These are phyloP conservation scores for Rhizophora mangle DNA, from an alignment of 345 rosid genomes.

Conservation along the genomic window DNA sequence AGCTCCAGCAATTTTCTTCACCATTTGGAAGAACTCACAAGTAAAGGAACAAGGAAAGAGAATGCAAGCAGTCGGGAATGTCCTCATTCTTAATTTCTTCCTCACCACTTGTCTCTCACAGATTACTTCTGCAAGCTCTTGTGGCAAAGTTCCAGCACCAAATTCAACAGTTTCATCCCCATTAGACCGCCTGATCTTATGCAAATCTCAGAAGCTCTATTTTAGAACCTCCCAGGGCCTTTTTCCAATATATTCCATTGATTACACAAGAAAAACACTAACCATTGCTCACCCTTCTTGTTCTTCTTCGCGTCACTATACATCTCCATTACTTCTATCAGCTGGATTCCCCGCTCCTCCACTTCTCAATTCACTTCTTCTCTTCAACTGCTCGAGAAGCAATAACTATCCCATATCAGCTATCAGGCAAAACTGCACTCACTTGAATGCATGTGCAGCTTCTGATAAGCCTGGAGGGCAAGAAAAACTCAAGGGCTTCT, in stretches of 20 bases:
- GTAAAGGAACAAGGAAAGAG: constrained; percentile 4
- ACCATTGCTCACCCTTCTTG: constrained; percentile 35
- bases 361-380: constrained; percentile 37
- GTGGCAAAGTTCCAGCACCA: constrained; percentile 35
- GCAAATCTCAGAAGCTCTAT: constrained; percentile 49
- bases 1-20: not conserved
- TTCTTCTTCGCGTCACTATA: constrained; percentile 26
- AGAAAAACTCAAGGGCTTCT: constrained; percentile 5
- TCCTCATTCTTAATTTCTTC: constrained; percentile 20
- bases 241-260: constrained; percentile 43
- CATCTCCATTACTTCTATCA: constrained; percentile 38
- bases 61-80: constrained; percentile 34
- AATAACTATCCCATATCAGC: constrained; percentile 7
- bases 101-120: constrained; percentile 17
- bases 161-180: constrained; percentile 23
- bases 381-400: constrained; percentile 38
- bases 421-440: constrained; percentile 15
- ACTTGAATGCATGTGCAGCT: constrained; percentile 13
- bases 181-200: constrained; percentile 31
- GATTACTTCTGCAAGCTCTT: constrained; percentile 17
- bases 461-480: constrained; percentile 2
- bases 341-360: constrained; percentile 41
- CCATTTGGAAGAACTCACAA: constrained; percentile 7
- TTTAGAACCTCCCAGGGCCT: constrained; percentile 50
- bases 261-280: constrained; percentile 39